Evolutionary conservation across 2,329 filamentous ascomycete genomes (phyloP).

Genomic region (Aspergillus sp.): DNA sequence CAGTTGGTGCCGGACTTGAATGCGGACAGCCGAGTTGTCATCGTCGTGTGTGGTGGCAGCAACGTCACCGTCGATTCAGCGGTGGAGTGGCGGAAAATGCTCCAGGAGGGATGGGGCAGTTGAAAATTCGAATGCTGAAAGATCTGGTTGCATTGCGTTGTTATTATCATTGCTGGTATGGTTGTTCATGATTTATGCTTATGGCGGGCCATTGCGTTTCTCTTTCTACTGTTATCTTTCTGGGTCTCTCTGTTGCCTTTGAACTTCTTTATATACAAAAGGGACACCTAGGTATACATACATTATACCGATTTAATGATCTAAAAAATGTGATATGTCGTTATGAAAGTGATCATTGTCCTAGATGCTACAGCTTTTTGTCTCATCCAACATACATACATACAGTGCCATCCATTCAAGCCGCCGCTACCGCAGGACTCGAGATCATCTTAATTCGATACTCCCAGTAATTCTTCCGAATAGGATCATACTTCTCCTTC

Average conservation of each 20-base stretch:
- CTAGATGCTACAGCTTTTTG: not conserved
- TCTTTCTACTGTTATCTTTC: not conserved
- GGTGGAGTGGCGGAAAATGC: constrained; percentile 54
- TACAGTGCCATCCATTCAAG: constrained; percentile 9
- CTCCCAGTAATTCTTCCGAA: constrained; percentile 90
- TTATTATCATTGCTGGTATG: not conserved
- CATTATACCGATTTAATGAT: not conserved
- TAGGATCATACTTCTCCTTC: constrained; percentile 83
- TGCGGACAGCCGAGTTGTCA: constrained; percentile 69
- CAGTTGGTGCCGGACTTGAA: constrained; percentile 63
- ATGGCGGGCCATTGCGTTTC: constrained; percentile 6
- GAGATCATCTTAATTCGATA: constrained; percentile 61
- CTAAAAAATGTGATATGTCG: not conserved
- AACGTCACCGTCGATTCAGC: constrained; percentile 65
- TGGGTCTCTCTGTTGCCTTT: not conserved
- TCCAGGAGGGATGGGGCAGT: constrained; percentile 40
- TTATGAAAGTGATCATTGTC: not conserved
- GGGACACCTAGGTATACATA: not conserved
- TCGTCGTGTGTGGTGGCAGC: constrained; percentile 80
- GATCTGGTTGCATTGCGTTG: constrained; percentile 1
- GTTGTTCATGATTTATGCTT: constrained; percentile 1
- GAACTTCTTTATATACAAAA: not conserved
- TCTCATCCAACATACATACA: not conserved
- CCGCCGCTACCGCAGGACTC: constrained; percentile 12
- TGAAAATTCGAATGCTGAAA: constrained; percentile 2